Evolutionary conservation across 2,329 filamentous ascomycete genomes (phyloP), one percentile per base, ranked within the genome.

Genomic region (Fusarium tricinctum): DNA sequence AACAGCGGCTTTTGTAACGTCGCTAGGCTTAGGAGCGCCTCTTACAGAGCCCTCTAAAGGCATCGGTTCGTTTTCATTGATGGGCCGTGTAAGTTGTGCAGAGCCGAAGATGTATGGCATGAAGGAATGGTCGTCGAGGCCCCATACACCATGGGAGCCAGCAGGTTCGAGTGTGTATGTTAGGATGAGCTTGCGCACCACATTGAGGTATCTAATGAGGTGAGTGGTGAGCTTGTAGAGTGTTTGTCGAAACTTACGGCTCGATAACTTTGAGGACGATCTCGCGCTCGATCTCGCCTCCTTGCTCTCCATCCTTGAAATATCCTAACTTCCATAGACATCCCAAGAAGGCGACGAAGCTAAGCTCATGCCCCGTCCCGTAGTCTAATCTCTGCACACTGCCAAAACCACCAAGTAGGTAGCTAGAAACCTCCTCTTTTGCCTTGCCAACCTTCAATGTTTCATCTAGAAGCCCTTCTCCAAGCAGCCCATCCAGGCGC

Each of bases 91-190:
- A 40, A 97, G 84, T 77, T 99, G 96, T 0, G 96, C 94, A 3
- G 94, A 97, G 32, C 96, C 96, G 68, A 98, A 94, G 58, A 99
- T 93, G 78, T 98, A 99, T 0, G 96, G 92, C 26, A 96, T 79
- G 78, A 99, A 98, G 10, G 89, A 94, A 80, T 99, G 95, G 78
- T 99, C 96, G 77, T 99, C 96, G n/a, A 99, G 85, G 20, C 96
- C 96, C 96, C 96, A 99, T 20, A 99, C 96, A 5, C 96, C 96
- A 76, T 98, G 96, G 2, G 95, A 97, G 4, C 96, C 96, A 8
- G 96, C 96, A 6, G 96, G 96, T 76, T 99, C 96, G 20, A 99
- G 87, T 1, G 91, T 97, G 78, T 98, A 99, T 4, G 90, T 95
- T 50, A 93, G 83, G 72, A 99, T 97, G 12, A 99, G 85, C 42